phyloP scores from a whole-genome alignment of 805 yeast genomes.

The Jamesozyma lodderae region DNA sequence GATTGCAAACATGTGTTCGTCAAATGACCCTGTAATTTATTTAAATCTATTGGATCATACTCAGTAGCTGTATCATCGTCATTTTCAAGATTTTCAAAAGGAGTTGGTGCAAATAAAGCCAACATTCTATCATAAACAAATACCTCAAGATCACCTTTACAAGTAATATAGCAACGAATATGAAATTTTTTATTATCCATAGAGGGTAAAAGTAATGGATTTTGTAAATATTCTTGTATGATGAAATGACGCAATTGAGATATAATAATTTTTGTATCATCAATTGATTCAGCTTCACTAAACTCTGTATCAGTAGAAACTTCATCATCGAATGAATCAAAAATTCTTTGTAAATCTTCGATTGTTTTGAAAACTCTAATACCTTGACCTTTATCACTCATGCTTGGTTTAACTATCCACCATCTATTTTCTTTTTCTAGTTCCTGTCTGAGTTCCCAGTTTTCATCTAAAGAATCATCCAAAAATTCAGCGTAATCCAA shows the following conservation, averaged over 20 bases:
- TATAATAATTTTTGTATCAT: slow-evolving; percentile 60
- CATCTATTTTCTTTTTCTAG: slow-evolving; percentile 44
- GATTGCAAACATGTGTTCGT: slow-evolving; percentile 91
- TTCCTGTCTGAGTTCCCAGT: slow-evolving; percentile 78
- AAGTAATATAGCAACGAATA: slow-evolving; percentile 72
- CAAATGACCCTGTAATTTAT: slow-evolving; percentile 61
- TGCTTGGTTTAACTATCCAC: slow-evolving; percentile 91
- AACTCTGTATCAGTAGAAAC: slow-evolving; percentile 50
- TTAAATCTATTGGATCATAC: slow-evolving; percentile 27
- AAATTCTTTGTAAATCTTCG: slow-evolving; percentile 71
- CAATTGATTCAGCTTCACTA: slow-evolving; percentile 22
- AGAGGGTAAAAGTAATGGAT: slow-evolving; percentile 56
- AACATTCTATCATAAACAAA: slow-evolving; percentile 74
- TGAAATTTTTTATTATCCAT: slow-evolving; percentile 76
- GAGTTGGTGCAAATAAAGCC: slow-evolving; percentile 63
- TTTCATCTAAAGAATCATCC: slow-evolving; percentile 89
- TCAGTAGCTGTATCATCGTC: slow-evolving; percentile 13
- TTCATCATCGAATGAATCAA: slow-evolving; percentile 80
- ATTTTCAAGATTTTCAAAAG: slow-evolving; percentile 33
- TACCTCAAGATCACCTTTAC: slow-evolving; percentile 66
- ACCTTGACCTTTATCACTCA: slow-evolving; percentile 97
- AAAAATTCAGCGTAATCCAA: slow-evolving; percentile 93
- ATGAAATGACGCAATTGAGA: slow-evolving; percentile 83
- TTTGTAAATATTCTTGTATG: slow-evolving; percentile 67
- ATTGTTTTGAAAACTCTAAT: slow-evolving; percentile 72